Conservation (phyloP, 208 protist genomes). For the Balamuthia mandrillaris region DNA sequence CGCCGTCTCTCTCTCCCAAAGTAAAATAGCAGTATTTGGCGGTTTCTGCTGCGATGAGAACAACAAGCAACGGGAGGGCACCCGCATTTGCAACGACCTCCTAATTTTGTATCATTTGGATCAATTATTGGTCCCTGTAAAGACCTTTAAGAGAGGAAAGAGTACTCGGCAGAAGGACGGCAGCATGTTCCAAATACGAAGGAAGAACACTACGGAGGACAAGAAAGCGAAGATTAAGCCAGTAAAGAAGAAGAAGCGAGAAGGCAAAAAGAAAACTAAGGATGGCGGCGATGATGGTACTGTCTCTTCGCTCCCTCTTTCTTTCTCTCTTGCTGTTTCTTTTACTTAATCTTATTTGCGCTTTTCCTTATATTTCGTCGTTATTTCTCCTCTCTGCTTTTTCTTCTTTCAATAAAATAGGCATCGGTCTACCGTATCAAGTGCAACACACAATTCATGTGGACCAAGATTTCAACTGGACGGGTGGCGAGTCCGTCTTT, state of each 20-base stretch:
- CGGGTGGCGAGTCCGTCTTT: not conserved
- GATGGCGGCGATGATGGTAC: not conserved
- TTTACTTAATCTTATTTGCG: too few species aligned
- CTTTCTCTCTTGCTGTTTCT: too few species aligned
- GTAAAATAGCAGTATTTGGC: not conserved
- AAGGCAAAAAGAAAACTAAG: too few species aligned
- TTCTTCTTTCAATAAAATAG: not conserved
- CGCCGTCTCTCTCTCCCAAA: not conserved
- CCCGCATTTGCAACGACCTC: not conserved
- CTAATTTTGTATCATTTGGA: not conserved
- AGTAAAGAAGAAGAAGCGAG: too few species aligned
- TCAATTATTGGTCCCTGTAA: not conserved
- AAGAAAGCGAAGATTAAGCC: not conserved
- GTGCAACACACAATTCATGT: not conserved
- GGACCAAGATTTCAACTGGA: not conserved
- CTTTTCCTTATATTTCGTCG: not conserved
- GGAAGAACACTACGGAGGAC: not conserved
- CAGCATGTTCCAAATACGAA: too few species aligned
- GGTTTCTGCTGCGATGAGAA: not conserved
- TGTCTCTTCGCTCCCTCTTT: too few species aligned
- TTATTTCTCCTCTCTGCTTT: not conserved
- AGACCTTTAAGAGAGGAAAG: too few species aligned
- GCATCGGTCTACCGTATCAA: constrained; percentile 3
- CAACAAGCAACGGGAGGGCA: not conserved
- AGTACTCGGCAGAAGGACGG: too few species aligned